Percentiles rank a stretch among this genome's conserved stretches.
Evolutionary conservation across 306 rosid species (phyloP).

Genomic region (Cucurbita ficifolia): DNA sequence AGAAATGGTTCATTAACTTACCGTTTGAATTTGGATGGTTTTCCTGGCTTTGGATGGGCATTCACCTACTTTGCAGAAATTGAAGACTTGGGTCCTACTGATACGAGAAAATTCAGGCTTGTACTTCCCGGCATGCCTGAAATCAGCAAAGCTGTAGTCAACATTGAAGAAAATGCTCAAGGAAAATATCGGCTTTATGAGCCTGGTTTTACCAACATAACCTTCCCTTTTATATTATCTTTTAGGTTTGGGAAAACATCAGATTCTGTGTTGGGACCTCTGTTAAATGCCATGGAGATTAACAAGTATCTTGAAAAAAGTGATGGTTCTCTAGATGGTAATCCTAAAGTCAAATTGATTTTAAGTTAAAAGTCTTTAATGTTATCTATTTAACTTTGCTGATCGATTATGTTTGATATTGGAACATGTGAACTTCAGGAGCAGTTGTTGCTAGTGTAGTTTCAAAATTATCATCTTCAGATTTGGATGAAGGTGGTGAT

Average conservation of each 20-base stretch:
- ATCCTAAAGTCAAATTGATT: not conserved
- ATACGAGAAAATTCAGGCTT: slow-evolving; percentile 82
- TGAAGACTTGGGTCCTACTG: slow-evolving; percentile 52
- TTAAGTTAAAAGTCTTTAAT: not conserved
- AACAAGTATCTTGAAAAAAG: slow-evolving; percentile 64
- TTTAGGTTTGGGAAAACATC: slow-evolving; percentile 66
- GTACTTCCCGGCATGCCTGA: slow-evolving; percentile 62
- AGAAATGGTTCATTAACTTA: slow-evolving; percentile 75
- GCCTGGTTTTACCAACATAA: slow-evolving; percentile 63
- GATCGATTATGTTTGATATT: slow-evolving; percentile 12
- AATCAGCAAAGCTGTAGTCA: slow-evolving; percentile 62
- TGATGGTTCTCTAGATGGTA: slow-evolving; percentile 77
- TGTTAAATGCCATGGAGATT: slow-evolving; percentile 89
- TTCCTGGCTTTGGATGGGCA: slow-evolving; percentile 86
- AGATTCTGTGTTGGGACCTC: slow-evolving; percentile 80
- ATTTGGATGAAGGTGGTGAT: slow-evolving; percentile 91
- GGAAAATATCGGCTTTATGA: slow-evolving; percentile 82
- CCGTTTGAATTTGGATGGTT: slow-evolving; percentile 78
- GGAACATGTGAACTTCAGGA: slow-evolving; percentile 40
- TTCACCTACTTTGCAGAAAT: slow-evolving; percentile 80
- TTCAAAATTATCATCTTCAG: slow-evolving; percentile 44
- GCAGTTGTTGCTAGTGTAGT: slow-evolving; percentile 35
- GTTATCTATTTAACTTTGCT: not conserved
- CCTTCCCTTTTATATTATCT: slow-evolving; percentile 72
- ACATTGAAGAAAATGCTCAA: slow-evolving; percentile 85